Evolutionary conservation across 805 yeast genomes (phyloP), one percentile per base, ranked within the genome.

Genomic region (Kuraishia borneana): DNA sequence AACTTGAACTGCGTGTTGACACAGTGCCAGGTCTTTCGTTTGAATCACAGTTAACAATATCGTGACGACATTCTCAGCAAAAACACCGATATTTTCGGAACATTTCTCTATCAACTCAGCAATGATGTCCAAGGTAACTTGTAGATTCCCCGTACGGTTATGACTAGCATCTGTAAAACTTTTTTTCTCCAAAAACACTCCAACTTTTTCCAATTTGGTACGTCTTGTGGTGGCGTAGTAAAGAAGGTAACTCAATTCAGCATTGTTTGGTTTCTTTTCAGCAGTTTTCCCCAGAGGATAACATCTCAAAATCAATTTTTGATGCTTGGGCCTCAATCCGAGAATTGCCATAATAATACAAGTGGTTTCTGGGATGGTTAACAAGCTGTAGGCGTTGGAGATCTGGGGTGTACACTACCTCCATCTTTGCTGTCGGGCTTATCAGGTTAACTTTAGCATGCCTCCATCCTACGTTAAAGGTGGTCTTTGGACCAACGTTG

Each of bases 151-250:
- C 10, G 78, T 58, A 27, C 83, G 57, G 37, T 68, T 73, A 31
- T 74, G 72, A 35, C 67, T 58, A 18, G 73, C 63, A 52, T 87
- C 96, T 4, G 64, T 44, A 10, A 50, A 48, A 20, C 89, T 73
- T 51, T 75, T 78, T 44, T 67, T 71, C 34, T 69, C 68, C 34
- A 89, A 54, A 51, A 77, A 83, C 4, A 61, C 60, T 18, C 85
- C 81, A 16, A 89, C 95, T 48, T 89, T 89, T 45, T 83, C 92
- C 41, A 92, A 64, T 53, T 92, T 89, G 21, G 85, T 79, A 36
- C 96, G 67, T 46, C 96, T 67, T 3, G 96, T 80, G 27, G 94
- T 77, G 16, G 95, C 95, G 54, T 89, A 89, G 62, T 82, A 89
- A 21, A 89, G 60, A 44, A 89, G 65, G 51, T 87, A 85, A 39